Evolutionary conservation across 2,329 filamentous ascomycete species (phyloP).

Genomic region (Macrophomina pseudophaseolina): DNA sequence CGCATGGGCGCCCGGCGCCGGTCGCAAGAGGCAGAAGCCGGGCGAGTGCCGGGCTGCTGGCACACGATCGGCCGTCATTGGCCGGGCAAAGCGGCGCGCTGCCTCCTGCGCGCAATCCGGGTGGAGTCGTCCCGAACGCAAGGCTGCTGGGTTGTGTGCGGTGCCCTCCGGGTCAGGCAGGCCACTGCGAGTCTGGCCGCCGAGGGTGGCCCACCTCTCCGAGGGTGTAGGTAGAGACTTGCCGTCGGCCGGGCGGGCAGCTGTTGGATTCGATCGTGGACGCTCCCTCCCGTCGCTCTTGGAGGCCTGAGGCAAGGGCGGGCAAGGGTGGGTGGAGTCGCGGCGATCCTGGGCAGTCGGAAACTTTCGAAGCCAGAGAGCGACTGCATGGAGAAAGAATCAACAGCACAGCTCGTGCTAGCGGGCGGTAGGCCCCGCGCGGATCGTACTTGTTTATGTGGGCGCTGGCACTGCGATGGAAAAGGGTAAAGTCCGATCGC

Average conservation of each 20-base stretch:
- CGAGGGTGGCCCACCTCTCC: neutral
- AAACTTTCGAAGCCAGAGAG: neutral
- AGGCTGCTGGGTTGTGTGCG: neutral
- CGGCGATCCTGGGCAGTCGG: neutral
- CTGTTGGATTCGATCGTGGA: neutral
- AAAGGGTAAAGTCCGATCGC: conserved; percentile 1
- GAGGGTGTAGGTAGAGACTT: too few species aligned
- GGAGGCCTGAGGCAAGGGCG: neutral
- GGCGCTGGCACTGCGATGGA: neutral
- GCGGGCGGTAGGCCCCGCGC: neutral
- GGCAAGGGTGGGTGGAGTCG: neutral
- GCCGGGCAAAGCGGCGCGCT: neutral
- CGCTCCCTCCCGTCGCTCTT: neutral
- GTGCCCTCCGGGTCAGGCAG: neutral
- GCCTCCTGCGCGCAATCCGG: conserved; percentile 4
- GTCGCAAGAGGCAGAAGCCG: neutral
- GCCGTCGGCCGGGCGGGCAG: neutral
- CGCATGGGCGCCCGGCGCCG: neutral
- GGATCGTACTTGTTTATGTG: neutral
- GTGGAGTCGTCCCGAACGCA: neutral
- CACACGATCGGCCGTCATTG: neutral
- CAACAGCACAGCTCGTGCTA: neutral
- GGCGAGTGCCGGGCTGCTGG: neutral
- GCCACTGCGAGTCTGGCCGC: neutral
- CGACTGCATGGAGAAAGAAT: neutral